phyloP scores from a whole-genome alignment of 352 stramenopile genomes.

The Pythium graminicola region DNA sequence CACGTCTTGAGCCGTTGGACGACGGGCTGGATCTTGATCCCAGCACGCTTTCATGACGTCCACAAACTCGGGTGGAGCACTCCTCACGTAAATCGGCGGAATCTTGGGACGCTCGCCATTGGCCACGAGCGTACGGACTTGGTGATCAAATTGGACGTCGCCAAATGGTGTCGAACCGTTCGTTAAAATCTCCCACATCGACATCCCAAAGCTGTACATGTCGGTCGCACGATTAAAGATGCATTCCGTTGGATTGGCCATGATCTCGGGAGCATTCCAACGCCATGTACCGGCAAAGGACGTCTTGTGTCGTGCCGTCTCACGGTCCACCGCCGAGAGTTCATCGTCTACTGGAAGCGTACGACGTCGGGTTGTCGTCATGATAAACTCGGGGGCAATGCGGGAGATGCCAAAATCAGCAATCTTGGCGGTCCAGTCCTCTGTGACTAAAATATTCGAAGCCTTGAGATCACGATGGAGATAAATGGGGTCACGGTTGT shows the following conservation, averaged over 20 bases:
- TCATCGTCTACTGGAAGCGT: conserved; percentile 23
- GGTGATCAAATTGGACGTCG: conserved; percentile 59
- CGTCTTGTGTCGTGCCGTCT: conserved; percentile 32
- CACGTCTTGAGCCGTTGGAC: conserved; percentile 53
- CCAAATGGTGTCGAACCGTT: conserved; percentile 61
- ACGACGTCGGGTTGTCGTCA: conserved; percentile 36
- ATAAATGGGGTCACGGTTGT: conserved; percentile 69
- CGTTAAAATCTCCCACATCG: conserved; percentile 63
- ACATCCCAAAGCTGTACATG: conserved; percentile 71
- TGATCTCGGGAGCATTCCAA: conserved; percentile 69
- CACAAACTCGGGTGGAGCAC: conserved; percentile 50
- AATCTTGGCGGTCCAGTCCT: conserved; percentile 70
- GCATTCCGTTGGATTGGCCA: conserved; percentile 59
- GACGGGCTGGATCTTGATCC: conserved; percentile 45
- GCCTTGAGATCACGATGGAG: conserved; percentile 68
- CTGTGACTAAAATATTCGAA: conserved; percentile 69
- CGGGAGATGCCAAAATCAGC: conserved; percentile 69
- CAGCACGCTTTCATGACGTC: conserved; percentile 58
- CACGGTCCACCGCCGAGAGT: conserved; percentile 22
- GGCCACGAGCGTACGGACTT: conserved; percentile 53
- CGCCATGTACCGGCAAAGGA: conserved; percentile 70
- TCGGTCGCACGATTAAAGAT: conserved; percentile 66
- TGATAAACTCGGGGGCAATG: conserved; percentile 57
- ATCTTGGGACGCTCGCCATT: conserved; percentile 49
- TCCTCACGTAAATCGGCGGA: conserved; percentile 36